A percentile compares a stretch with the other conserved stretches of the same genome.
phyloP scores from a whole-genome alignment of 441 rosid genomes.

The Populus hybrid region DNA sequence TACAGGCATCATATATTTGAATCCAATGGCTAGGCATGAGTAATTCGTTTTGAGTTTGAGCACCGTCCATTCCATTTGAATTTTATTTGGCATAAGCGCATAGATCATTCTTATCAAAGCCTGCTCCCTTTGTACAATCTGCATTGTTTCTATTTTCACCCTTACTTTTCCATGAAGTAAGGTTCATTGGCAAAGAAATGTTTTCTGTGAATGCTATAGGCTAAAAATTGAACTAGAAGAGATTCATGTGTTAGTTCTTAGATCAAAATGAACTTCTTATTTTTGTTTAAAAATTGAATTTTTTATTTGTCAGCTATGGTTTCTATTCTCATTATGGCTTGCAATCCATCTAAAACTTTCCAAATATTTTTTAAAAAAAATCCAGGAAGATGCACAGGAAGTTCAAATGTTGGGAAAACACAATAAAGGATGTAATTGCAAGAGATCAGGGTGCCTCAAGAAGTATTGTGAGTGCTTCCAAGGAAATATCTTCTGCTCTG shows the following conservation, averaged over 20 bases:
- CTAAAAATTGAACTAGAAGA: neutral
- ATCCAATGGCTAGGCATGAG: neutral
- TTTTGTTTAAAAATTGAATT: neutral
- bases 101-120: neutral
- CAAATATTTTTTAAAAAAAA: neutral
- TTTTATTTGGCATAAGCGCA: neutral
- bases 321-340: neutral
- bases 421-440: conserved; percentile 96
- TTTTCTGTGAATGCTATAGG: neutral
- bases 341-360: neutral
- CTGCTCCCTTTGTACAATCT: neutral
- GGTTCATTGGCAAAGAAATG: neutral
- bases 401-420: conserved; percentile 69
- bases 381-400: conserved; percentile 70
- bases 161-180: neutral
- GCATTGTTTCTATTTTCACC: neutral
- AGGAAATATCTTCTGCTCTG: conserved; percentile 89
- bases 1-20: neutral
- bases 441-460: conserved; percentile 95
- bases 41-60: neutral
- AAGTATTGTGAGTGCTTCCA: conserved; percentile 98
- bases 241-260: neutral
- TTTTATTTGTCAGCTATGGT: neutral
- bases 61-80: neutral
- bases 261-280: neutral